These are phyloP conservation scores for Carnegiea gigantea DNA, from an alignment of 179 eudicot species.

Conservation along the genomic window DNA sequence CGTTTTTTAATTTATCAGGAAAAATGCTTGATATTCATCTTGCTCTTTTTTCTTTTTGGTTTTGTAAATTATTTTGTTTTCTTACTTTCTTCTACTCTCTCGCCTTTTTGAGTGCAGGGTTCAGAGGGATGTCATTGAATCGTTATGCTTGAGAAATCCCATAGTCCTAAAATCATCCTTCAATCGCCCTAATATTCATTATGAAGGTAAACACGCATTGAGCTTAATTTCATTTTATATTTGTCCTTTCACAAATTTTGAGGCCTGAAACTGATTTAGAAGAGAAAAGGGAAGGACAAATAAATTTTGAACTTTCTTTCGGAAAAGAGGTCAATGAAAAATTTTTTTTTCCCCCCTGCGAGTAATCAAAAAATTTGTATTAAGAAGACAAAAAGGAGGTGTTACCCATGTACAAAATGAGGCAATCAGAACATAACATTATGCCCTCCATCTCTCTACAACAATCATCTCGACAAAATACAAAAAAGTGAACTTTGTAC, in stretches of 20 bases:
- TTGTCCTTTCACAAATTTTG: not conserved
- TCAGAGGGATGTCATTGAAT: conserved; percentile 81
- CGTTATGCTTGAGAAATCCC: conserved; percentile 67
- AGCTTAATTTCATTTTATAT: conserved; percentile 17
- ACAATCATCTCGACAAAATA: too few relatives aligned
- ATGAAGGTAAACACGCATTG: conserved; percentile 63
- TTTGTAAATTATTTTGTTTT: not conserved
- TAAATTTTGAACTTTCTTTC: too few relatives aligned
- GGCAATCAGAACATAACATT: too few relatives aligned
- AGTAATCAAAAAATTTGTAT: too few relatives aligned
- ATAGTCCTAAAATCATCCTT: conserved; percentile 80
- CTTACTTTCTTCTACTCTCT: conserved; percentile 20
- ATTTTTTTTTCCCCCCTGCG: too few relatives aligned
- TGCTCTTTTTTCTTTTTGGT: conserved; percentile 10
- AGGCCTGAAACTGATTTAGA: too few relatives aligned
- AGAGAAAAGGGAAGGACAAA: too few relatives aligned
- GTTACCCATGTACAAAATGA: too few relatives aligned
- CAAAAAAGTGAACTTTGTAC: too few relatives aligned
- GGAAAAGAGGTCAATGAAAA: too few relatives aligned
- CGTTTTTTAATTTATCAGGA: not conserved
- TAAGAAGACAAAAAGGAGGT: too few relatives aligned
- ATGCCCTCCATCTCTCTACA: too few relatives aligned
- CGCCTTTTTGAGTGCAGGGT: conserved; percentile 52
- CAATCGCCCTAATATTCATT: conserved; percentile 86
- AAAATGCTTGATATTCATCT: conserved; percentile 6